Evolutionary conservation across 805 yeast genomes (phyloP).

Genomic region (Candida silvatica): DNA sequence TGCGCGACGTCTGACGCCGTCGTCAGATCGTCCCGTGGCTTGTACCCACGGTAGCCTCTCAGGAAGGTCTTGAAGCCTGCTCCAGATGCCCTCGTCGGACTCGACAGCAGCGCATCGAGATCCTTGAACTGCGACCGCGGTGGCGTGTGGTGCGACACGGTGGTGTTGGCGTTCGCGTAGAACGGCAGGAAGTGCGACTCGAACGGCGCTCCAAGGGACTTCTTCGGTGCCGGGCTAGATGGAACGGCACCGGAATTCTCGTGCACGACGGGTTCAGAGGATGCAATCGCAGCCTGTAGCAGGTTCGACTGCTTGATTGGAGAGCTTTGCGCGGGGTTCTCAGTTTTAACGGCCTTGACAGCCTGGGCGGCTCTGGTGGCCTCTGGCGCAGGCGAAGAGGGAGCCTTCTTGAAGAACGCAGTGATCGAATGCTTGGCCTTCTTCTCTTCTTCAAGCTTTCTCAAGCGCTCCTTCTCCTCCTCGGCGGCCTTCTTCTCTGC

Average conservation of each 20-base stretch:
- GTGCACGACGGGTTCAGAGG: too few species aligned
- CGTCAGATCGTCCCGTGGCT: neutral
- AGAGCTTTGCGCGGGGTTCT: too few species aligned
- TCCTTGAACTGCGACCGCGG: neutral
- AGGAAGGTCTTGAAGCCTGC: slow-evolving; percentile 9
- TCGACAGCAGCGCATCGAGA: slow-evolving; percentile 7
- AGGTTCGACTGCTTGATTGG: too few species aligned
- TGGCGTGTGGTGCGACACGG: neutral
- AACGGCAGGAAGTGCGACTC: slow-evolving; percentile 22
- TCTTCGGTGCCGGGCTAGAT: too few species aligned
- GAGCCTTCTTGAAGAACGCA: slow-evolving; percentile 21
- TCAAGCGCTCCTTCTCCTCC: slow-evolving; percentile 12
- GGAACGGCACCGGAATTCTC: too few species aligned
- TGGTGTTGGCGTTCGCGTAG: slow-evolving; percentile 18
- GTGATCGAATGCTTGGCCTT: slow-evolving; percentile 22
- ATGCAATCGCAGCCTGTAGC: too few species aligned
- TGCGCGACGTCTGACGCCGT: slow-evolving; percentile 23
- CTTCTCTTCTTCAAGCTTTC: slow-evolving; percentile 16
- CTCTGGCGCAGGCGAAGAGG: neutral
- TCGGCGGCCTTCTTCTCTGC: slow-evolving; percentile 13
- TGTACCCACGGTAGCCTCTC: neutral
- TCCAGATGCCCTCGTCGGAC: neutral
- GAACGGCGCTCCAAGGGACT: too few species aligned
- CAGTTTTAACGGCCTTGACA: too few species aligned
- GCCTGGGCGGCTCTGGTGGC: neutral